Conservation (phyloP, 345 rosid species). For the Stellera chamaejasme region DNA sequence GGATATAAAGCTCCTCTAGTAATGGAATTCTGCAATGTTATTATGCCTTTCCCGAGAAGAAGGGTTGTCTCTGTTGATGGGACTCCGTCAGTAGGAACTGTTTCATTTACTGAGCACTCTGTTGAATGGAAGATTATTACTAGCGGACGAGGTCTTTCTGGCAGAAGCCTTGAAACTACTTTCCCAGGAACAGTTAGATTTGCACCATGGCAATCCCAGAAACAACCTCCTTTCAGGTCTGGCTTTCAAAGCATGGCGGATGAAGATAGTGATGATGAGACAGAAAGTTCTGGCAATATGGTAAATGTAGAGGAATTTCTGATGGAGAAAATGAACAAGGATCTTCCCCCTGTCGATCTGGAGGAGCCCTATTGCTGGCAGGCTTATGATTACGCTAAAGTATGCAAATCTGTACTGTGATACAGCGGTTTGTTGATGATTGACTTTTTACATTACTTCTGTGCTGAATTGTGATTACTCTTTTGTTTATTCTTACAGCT, state of each 20-base stretch:
- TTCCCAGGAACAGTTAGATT: constrained; percentile 91
- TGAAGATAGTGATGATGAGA: constrained; percentile 74
- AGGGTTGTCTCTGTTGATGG: constrained; percentile 73
- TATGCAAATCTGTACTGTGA: constrained; percentile 19
- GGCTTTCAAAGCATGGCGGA: constrained; percentile 31
- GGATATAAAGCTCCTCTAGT: constrained; percentile 75
- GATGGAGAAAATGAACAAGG: constrained; percentile 77
- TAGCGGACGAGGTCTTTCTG: constrained; percentile 69
- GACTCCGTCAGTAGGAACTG: constrained; percentile 77
- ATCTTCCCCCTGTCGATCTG: constrained; percentile 76
- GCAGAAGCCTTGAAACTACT: constrained; percentile 75
- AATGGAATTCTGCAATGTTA: constrained; percentile 84
- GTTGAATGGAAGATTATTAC: constrained; percentile 84
- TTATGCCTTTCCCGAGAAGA: constrained; percentile 91
- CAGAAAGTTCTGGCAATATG: constrained; percentile 52
- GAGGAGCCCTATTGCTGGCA: constrained; percentile 98
- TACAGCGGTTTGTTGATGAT: constrained; percentile 8
- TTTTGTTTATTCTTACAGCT: too few relatives aligned
- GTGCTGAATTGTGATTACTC: too few relatives aligned
- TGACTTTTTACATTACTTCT: constrained; percentile 5
- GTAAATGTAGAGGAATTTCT: constrained; percentile 68
- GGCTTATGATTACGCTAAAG: constrained; percentile 88
- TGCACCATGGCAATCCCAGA: constrained; percentile 64
- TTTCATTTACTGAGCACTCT: constrained; percentile 70
- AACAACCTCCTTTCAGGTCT: constrained; percentile 25